A percentile compares a stretch with the other conserved stretches of the same genome.
These are phyloP conservation scores for Bryoglossum gracile DNA, from an alignment of 495 filamentous ascomycete genomes.

Conservation along the genomic window DNA sequence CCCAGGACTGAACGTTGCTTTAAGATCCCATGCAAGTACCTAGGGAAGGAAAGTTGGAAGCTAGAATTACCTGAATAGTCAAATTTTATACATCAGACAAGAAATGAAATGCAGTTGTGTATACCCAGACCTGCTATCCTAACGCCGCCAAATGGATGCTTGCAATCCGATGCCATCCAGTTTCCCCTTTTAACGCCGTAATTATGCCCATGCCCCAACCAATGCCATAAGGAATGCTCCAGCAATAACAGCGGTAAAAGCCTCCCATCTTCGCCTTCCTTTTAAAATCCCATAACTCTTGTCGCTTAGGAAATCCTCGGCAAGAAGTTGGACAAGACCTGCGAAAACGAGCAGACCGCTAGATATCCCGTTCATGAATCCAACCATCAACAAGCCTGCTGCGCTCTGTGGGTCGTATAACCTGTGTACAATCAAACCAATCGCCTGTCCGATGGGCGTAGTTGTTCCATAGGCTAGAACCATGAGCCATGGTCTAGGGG, in stretches of 20 bases:
- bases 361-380: constrained; percentile 86
- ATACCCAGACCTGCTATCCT: too few relatives aligned
- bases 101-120: too few relatives aligned
- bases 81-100: too few relatives aligned
- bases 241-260: constrained; percentile 66
- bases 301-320: constrained; percentile 89
- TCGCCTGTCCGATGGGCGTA: constrained; percentile 84
- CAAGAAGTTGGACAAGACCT: constrained; percentile 81
- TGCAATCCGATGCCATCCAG: too few relatives aligned
- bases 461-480: constrained; percentile 84
- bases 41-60: too few relatives aligned
- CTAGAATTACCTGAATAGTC: too few relatives aligned
- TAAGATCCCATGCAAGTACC: too few relatives aligned
- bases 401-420: constrained; percentile 79
- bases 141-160: too few relatives aligned
- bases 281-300: constrained; percentile 71
- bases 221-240: constrained; percentile 79
- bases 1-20: too few relatives aligned
- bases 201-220: constrained; percentile 83
- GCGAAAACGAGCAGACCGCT: constrained; percentile 85
- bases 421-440: constrained; percentile 73
- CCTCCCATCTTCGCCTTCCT: constrained; percentile 63
- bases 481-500: constrained; percentile 82
- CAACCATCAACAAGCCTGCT: constrained; percentile 81
- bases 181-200: too few relatives aligned